Evolutionary conservation across 208 protist species (phyloP).

Genomic region (Wallacemonas collosoma): DNA sequence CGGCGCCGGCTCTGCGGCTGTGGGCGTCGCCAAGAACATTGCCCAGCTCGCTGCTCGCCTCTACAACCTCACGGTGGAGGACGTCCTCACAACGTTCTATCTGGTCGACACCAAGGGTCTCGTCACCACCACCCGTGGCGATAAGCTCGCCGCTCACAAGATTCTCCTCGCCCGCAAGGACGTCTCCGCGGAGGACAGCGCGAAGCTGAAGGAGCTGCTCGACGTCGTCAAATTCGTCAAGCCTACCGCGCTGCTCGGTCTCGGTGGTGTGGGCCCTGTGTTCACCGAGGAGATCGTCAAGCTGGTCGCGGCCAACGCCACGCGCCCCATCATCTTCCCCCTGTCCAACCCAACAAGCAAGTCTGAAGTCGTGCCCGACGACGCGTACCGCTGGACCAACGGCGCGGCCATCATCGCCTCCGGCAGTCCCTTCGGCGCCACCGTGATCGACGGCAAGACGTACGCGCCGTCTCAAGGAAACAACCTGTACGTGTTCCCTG

Average conservation of each 20-base stretch:
- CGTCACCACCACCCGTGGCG: slow-evolving; percentile 80
- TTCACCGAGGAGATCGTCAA: slow-evolving; percentile 96
- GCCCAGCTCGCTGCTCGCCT: slow-evolving; percentile 66
- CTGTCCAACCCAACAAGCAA: slow-evolving; percentile 95
- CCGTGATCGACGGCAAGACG: slow-evolving; percentile 83
- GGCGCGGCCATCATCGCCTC: slow-evolving; percentile 94
- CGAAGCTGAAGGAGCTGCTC: slow-evolving; percentile 51
- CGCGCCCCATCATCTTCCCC: slow-evolving; percentile 96
- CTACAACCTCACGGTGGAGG: slow-evolving; percentile 62
- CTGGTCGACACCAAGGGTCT: slow-evolving; percentile 93
- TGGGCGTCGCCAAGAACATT: slow-evolving; percentile 95
- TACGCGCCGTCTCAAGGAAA: slow-evolving; percentile 95
- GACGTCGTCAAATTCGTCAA: slow-evolving; percentile 89
- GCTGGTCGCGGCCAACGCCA: slow-evolving; percentile 69
- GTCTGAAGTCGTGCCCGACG: slow-evolving; percentile 89
- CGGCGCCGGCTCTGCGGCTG: slow-evolving; percentile 94
- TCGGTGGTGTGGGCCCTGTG: slow-evolving; percentile 87
- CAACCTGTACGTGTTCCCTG: slow-evolving; percentile 97
- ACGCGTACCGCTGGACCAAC: slow-evolving; percentile 94
- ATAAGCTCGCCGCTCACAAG: slow-evolving; percentile 89
- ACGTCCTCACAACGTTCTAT: slow-evolving; percentile 89
- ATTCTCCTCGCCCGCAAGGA: slow-evolving; percentile 85
- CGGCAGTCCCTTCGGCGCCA: slow-evolving; percentile 95
- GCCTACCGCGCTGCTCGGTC: slow-evolving; percentile 95
- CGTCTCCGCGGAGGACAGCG: slow-evolving; percentile 65